Conservation (phyloP, 371 early-diverging fungal genomes). For the Parasitella parasitica region DNA sequence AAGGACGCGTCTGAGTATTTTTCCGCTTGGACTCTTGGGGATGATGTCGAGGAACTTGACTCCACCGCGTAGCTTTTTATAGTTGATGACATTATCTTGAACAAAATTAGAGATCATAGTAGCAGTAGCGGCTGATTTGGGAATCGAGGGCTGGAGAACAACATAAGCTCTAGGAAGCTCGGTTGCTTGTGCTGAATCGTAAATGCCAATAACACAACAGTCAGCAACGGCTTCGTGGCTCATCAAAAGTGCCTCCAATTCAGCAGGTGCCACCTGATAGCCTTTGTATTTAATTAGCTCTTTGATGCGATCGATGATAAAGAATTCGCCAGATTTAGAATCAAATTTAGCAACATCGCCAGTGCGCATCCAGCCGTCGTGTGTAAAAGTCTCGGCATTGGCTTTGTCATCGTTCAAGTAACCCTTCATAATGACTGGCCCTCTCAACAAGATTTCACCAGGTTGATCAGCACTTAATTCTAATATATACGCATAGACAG, state of each 20-base stretch:
- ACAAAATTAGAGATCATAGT: constrained; percentile 62
- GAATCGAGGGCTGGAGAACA: constrained; percentile 45
- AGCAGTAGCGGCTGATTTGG: constrained; percentile 23
- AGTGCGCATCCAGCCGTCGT: constrained; percentile 76
- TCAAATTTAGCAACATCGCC: constrained; percentile 81
- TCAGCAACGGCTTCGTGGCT: constrained; percentile 72
- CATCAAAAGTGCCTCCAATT: constrained; percentile 80
- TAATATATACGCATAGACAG: constrained; percentile 12
- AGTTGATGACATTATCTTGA: constrained; percentile 57
- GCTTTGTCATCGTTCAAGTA: constrained; percentile 71
- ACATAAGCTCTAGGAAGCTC: constrained; percentile 83
- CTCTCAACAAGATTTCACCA: constrained; percentile 81
- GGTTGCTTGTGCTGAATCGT: constrained; percentile 63
- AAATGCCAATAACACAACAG: constrained; percentile 71
- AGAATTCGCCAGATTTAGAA: constrained; percentile 54
- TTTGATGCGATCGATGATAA: constrained; percentile 72
- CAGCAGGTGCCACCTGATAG: constrained; percentile 77
- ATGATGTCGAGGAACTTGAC: constrained; percentile 66
- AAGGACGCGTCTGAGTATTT: constrained; percentile 61
- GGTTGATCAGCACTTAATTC: constrained; percentile 54
- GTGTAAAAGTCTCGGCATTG: constrained; percentile 67
- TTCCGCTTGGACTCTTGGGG: constrained; percentile 79
- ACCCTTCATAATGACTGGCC: constrained; percentile 82
- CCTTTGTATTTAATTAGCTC: constrained; percentile 81
- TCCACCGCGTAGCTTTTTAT: constrained; percentile 83